Conservation (phyloP, 1,284 basidiomycete genomes). For the Coniophora puteana region DNA sequence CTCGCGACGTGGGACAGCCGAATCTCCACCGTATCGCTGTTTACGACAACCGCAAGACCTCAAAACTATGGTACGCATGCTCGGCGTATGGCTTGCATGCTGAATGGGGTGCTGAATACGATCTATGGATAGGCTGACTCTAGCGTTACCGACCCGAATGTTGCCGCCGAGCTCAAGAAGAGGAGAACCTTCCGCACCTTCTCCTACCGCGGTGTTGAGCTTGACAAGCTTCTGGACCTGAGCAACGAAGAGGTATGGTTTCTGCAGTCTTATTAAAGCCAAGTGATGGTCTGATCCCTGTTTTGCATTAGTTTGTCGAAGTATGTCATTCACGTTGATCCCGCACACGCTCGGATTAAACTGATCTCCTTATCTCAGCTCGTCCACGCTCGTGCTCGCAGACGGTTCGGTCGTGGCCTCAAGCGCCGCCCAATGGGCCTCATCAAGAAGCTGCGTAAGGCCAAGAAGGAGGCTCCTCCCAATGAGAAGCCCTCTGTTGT, state of each 20-base stretch:
- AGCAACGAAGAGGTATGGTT: slow-evolving; percentile 81
- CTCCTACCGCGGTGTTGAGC: slow-evolving; percentile 96
- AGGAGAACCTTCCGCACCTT: slow-evolving; percentile 98
- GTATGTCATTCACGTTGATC: slow-evolving; percentile 36
- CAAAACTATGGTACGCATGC: slow-evolving; percentile 52
- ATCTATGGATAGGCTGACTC: slow-evolving; percentile 60
- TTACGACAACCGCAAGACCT: slow-evolving; percentile 26
- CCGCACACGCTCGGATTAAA: slow-evolving; percentile 6
- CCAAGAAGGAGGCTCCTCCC: slow-evolving; percentile 97
- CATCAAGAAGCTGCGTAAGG: slow-evolving; percentile 99
- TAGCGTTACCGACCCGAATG: slow-evolving; percentile 78
- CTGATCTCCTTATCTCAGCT: slow-evolving; percentile 52
- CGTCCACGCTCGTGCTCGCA: slow-evolving; percentile 97
- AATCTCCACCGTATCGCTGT: slow-evolving; percentile 10
- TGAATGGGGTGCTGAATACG: background rate
- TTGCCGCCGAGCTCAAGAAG: slow-evolving; percentile 95
- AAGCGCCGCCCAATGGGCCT: slow-evolving; percentile 98
- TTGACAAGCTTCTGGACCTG: slow-evolving; percentile 96
- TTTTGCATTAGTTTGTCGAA: slow-evolving; percentile 70
- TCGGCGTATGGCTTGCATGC: slow-evolving; percentile 1
- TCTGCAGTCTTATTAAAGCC: background rate
- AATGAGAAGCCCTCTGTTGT: slow-evolving; percentile 99
- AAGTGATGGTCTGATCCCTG: background rate
- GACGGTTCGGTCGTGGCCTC: slow-evolving; percentile 98
- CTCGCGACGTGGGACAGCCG: slow-evolving; percentile 33